phyloP scores from a whole-genome alignment of 352 stramenopile species.

The Globisporangium rhizosaccharum region DNA sequence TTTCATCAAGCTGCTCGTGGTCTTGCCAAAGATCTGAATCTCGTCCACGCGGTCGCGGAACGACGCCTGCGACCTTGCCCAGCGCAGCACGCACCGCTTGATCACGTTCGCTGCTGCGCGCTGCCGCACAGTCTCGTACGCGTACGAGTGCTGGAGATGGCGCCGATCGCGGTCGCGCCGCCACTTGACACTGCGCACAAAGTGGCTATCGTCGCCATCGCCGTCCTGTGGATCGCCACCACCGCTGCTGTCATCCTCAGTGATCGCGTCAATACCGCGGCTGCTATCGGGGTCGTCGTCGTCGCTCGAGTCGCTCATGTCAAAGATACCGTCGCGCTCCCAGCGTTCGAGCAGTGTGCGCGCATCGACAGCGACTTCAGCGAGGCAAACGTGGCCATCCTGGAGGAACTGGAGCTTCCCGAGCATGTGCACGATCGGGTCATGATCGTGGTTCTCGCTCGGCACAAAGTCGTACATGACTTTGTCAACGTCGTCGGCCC shows the following conservation, averaged over 20 bases:
- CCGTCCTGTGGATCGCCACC: not conserved
- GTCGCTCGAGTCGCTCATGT: slow-evolving; percentile 21
- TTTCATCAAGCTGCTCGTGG: slow-evolving; percentile 42
- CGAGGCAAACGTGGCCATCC: slow-evolving; percentile 49
- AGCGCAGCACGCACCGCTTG: slow-evolving; percentile 51
- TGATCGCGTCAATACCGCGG: not conserved
- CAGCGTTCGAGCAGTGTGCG: slow-evolving; percentile 43
- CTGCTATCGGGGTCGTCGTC: slow-evolving; percentile 20
- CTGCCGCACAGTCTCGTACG: slow-evolving; percentile 51
- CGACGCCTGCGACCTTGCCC: slow-evolving; percentile 40
- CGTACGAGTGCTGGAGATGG: slow-evolving; percentile 35
- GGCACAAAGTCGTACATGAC: slow-evolving; percentile 41
- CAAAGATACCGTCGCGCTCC: slow-evolving; percentile 50
- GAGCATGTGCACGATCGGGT: slow-evolving; percentile 43
- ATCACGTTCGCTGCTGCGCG: slow-evolving; percentile 51
- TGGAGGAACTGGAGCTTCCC: slow-evolving; percentile 53
- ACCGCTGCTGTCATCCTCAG: slow-evolving; percentile 20
- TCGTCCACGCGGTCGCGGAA: slow-evolving; percentile 56
- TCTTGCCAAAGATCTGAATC: slow-evolving; percentile 57
- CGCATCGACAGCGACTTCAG: slow-evolving; percentile 43
- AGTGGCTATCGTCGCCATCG: not conserved
- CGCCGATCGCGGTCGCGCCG: slow-evolving; percentile 1
- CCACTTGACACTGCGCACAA: not conserved
- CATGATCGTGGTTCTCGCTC: slow-evolving; percentile 33
- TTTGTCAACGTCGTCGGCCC: slow-evolving; percentile 31